Conservation (phyloP, 495 filamentous ascomycete species). For the Extremus antarcticus region DNA sequence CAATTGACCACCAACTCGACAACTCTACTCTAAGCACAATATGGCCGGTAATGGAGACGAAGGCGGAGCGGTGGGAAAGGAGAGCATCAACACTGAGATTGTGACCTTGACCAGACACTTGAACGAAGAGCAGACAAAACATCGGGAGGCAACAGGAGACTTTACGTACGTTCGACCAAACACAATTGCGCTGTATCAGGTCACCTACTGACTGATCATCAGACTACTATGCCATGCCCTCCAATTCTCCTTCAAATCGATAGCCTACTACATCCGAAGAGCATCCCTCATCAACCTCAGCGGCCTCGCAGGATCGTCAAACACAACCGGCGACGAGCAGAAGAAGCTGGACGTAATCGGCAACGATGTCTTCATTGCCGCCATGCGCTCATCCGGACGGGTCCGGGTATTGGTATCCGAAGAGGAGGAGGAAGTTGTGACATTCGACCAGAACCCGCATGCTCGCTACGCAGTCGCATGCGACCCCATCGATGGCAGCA, state of each 20-base stretch:
- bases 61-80: conserved; percentile 39
- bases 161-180: conserved; percentile 65
- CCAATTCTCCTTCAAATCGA: conserved; percentile 98
- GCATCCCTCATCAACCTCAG: conserved; percentile 85
- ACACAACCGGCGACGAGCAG: conserved; percentile 93
- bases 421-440: conserved; percentile 85
- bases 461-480: conserved; percentile 93
- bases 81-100: conserved; percentile 90
- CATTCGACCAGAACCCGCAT: conserved; percentile 65
- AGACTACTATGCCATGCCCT: conserved; percentile 94
- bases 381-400: conserved; percentile 85
- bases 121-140: conserved; percentile 87
- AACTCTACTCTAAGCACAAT: neutral
- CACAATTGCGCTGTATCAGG: neutral
- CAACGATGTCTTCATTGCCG: conserved; percentile 91
- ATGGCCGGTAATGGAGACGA: conserved; percentile 22
- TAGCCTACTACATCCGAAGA: conserved; percentile 97
- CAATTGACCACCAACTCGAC: neutral
- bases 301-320: conserved; percentile 87
- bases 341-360: conserved; percentile 99
- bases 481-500: conserved; percentile 95
- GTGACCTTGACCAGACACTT: conserved; percentile 90
- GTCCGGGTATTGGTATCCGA: conserved; percentile 87
- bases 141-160: conserved; percentile 91
- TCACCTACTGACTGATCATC: conserved; percentile 1